Percentiles rank a stretch among this genome's conserved stretches.
Conservation (phyloP, 352 stramenopile genomes). For the Globisporangium cystogenes region DNA sequence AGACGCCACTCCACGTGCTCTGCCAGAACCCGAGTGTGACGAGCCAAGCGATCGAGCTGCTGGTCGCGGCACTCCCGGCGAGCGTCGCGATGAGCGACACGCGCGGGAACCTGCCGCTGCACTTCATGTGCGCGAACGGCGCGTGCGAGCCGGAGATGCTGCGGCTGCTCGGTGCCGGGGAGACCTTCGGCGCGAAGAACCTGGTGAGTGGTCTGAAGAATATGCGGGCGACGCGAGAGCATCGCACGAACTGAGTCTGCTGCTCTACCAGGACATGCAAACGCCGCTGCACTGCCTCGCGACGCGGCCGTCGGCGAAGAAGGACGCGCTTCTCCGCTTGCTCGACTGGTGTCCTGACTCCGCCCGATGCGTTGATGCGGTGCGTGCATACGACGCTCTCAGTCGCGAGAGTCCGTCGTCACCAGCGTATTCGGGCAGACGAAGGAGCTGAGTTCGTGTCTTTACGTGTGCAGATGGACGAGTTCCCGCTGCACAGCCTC, state of each 20-base stretch:
- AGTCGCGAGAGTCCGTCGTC: not conserved
- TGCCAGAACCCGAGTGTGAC: conserved; percentile 43
- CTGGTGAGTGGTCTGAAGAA: conserved; percentile 13
- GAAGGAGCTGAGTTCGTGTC: not conserved
- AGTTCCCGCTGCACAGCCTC: conserved; percentile 52
- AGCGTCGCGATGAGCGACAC: conserved; percentile 35
- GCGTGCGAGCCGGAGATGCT: conserved; percentile 39
- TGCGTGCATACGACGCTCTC: conserved; percentile 8
- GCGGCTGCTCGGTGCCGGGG: conserved; percentile 22
- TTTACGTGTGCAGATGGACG: conserved; percentile 23
- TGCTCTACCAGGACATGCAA: conserved; percentile 18
- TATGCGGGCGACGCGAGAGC: not conserved
- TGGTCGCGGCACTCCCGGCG: conserved; percentile 28
- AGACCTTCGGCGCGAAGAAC: conserved; percentile 35
- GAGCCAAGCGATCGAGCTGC: conserved; percentile 23
- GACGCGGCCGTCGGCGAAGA: conserved; percentile 19
- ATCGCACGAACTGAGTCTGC: not conserved
- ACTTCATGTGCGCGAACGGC: conserved; percentile 43
- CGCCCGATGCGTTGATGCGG: conserved; percentile 27
- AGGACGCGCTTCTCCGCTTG: conserved; percentile 28
- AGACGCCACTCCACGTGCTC: conserved; percentile 50
- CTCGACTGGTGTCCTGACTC: conserved; percentile 26
- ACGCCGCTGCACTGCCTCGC: conserved; percentile 48
- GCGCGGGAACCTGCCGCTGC: conserved; percentile 34
- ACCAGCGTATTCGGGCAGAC: no score